Evolutionary conservation across 73 alveolate species (phyloP).

Genomic region (Durusdinium trenchii): DNA sequence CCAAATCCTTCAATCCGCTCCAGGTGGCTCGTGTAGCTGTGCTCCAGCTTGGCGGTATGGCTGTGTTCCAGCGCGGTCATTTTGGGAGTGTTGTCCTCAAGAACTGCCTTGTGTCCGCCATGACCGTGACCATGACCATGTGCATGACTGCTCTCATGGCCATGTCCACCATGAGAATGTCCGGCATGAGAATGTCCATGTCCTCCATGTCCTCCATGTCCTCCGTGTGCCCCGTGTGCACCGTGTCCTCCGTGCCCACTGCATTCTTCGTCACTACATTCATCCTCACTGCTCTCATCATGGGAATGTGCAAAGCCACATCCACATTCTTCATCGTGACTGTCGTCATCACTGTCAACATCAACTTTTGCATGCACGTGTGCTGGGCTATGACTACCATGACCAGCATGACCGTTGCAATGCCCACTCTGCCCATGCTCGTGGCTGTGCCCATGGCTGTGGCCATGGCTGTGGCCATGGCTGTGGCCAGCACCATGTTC

Average conservation of each 20-base stretch:
- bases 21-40: background rate
- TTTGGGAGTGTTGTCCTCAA: background rate
- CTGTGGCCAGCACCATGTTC: background rate
- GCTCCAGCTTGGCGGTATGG: background rate
- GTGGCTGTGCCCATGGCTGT: constrained; percentile 22
- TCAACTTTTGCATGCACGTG: background rate
- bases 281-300: background rate
- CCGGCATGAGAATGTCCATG: background rate
- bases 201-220: background rate
- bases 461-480: constrained; percentile 33
- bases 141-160: constrained; percentile 27
- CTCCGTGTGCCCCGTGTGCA: constrained; percentile 24
- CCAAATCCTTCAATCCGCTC: background rate
- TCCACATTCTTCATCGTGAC: background rate
- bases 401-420: constrained; percentile 24
- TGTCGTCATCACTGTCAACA: background rate
- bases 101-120: background rate
- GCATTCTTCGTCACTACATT: constrained; percentile 40
- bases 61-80: background rate
- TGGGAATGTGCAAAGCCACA: constrained; percentile 9
- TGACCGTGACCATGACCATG: background rate
- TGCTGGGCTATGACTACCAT: background rate
- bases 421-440: background rate
- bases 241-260: constrained; percentile 55
- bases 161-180: background rate